Percentiles rank a stretch among this genome's conserved stretches.
phyloP scores from a whole-genome alignment of 2,329 filamentous ascomycete species.

The Fusarium protoensiforme region DNA sequence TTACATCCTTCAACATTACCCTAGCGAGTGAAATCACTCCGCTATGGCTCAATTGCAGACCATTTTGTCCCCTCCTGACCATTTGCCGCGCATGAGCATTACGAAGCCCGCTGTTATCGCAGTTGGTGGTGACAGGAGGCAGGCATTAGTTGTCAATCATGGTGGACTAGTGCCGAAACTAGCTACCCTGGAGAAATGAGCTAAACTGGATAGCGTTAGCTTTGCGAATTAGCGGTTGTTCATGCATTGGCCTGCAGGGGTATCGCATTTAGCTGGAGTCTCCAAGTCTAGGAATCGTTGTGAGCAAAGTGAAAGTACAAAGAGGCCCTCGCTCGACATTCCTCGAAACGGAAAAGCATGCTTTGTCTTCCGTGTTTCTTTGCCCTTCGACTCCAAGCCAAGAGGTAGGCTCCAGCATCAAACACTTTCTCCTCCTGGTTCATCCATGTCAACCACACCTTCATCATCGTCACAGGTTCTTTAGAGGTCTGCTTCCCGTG shows the following conservation, averaged over 20 bases:
- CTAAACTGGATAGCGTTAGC: conserved; percentile 12
- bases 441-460: background rate
- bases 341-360: background rate
- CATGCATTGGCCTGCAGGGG: background rate
- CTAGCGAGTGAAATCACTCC: conserved; percentile 3
- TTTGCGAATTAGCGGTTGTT: conserved; percentile 15
- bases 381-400: background rate
- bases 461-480: background rate
- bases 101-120: background rate
- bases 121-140: background rate
- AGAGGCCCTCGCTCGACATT: background rate
- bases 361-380: too few species aligned
- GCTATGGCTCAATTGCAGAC: background rate
- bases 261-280: background rate
- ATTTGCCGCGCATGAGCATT: background rate
- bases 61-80: background rate
- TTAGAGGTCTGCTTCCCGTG: background rate
- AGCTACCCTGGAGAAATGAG: background rate
- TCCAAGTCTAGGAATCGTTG: background rate
- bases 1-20: conserved; percentile 15
- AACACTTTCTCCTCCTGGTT: background rate
- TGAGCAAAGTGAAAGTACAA: background rate
- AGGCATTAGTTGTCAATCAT: background rate
- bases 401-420: background rate
- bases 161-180: background rate